Evolutionary conservation across 2,329 filamentous ascomycete species (phyloP).

Genomic region (Pseudogymnoascus sp.): DNA sequence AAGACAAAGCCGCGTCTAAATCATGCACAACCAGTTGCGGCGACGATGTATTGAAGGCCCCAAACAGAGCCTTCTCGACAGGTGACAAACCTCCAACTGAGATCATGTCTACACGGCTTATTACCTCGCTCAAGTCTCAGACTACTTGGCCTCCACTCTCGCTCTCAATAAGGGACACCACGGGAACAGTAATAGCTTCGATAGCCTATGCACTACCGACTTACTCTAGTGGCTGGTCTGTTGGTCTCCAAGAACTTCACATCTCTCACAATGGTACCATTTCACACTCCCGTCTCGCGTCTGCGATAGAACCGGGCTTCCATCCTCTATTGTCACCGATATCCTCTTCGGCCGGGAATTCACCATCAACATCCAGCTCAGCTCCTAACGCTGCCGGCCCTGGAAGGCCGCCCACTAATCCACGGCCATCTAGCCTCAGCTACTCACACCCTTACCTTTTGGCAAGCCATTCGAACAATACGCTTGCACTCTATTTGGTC

Average conservation of each 20-base stretch:
- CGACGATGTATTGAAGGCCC: neutral
- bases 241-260: constrained; percentile 84
- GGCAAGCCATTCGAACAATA: constrained; percentile 62
- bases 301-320: constrained; percentile 40
- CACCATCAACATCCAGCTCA: constrained; percentile 12
- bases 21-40: neutral
- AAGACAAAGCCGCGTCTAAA: neutral
- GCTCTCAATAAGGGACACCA: constrained; percentile 66
- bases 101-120: constrained; percentile 35
- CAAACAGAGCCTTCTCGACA: constrained; percentile 6
- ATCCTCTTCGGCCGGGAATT: neutral
- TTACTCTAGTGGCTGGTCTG: constrained; percentile 70
- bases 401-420: constrained; percentile 27
- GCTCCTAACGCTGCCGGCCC: constrained; percentile 29
- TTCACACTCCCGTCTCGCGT: constrained; percentile 39
- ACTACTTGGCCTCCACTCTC: constrained; percentile 71
- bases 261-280: constrained; percentile 35
- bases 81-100: neutral
- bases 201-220: constrained; percentile 80
- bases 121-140: constrained; percentile 74
- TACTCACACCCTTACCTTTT: constrained; percentile 61
- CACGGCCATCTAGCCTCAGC: constrained; percentile 22
- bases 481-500: constrained; percentile 59
- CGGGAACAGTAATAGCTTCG: constrained; percentile 61
- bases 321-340: constrained; percentile 28